Base-by-base conservation (phyloP, 2,329 filamentous ascomycete genomes). In the Colletotrichum eleusines region DNA sequence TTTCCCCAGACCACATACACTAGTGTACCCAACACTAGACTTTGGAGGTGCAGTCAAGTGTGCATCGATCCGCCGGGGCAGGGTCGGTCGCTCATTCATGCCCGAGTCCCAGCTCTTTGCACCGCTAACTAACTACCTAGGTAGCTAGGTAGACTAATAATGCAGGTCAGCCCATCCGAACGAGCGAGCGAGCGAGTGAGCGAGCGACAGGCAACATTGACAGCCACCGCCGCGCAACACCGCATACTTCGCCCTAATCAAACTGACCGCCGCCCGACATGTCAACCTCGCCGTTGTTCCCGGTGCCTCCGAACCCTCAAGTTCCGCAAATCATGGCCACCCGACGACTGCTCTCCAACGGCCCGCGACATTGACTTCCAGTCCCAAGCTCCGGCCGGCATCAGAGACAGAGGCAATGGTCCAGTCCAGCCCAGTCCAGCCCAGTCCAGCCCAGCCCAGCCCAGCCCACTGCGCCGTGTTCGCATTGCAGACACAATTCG, bases 381-480 rank as follows among this genome's bases (percentile, higher is more conserved):
- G n/a, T 59, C 40, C 62, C 44, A n/a, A 44, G n/a, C 35, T 46
- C 53, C 33, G 38, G 54, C 53, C 40, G 28, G 53, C 38, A 5
- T 28, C 23, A 46, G 35, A 53, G 54, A 7, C 44, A 23, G n/a
- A 38, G 16, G 44, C 54, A 54, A 53, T 60, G 7, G 31, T 64
- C 44, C 53, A 63, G 50, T 28, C 53, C 61, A 20, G 61, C 61
- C 61, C 61, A 59, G 44, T 51, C 53, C 61, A 31, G 66, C 53
- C 46, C 66, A 60, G n/a, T 64, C 44, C 53, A 63, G 50, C 35
- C 53, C 61, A 20, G 61, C 61, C 61, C 61, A 59, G 44, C 60
- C 53, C 61, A 31, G 66, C 53, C 46, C 66, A 60, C 35, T 51
- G 51, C 60, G 51, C 44, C 66, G 66, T 60, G 38, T 69, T 33